Evolutionary conservation across 2,329 filamentous ascomycete species (phyloP).

Genomic region (Scortechinia acanthostroma): DNA sequence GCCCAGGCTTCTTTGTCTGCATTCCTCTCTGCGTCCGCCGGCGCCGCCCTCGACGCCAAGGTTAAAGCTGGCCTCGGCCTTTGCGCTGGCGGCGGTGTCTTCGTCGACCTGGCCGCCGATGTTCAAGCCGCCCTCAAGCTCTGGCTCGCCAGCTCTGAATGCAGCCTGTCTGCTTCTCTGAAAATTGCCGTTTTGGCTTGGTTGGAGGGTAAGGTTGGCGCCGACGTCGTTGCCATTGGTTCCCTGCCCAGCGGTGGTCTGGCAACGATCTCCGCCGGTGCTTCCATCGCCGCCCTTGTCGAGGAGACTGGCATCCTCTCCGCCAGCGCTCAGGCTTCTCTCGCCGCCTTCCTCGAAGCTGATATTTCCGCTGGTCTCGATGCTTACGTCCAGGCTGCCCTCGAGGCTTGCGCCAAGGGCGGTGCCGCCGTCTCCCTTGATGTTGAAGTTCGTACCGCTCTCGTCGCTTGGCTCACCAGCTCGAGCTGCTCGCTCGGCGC

Average conservation of each 20-base stretch:
- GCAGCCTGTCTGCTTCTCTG: slow-evolving; percentile 15
- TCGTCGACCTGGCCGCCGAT: slow-evolving; percentile 16
- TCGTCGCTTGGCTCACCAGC: slow-evolving; percentile 20
- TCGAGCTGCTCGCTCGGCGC: slow-evolving; percentile 19
- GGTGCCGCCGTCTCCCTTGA: slow-evolving; percentile 10
- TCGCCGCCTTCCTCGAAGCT: slow-evolving; percentile 20
- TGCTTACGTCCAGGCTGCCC: slow-evolving; percentile 14
- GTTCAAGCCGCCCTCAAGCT: slow-evolving; percentile 17
- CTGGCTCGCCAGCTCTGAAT: slow-evolving; percentile 16
- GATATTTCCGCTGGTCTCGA: slow-evolving; percentile 14
- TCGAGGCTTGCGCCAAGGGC: slow-evolving; percentile 17
- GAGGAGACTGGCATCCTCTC: slow-evolving; percentile 16
- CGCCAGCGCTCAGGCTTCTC: slow-evolving; percentile 15
- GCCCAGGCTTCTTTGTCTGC: slow-evolving; percentile 16
- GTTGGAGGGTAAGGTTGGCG: slow-evolving; percentile 16
- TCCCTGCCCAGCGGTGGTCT: slow-evolving; percentile 9
- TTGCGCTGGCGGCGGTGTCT: slow-evolving; percentile 20
- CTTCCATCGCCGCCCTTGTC: slow-evolving; percentile 16
- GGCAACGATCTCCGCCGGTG: slow-evolving; percentile 11
- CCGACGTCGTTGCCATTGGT: slow-evolving; percentile 16
- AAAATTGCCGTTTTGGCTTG: slow-evolving; percentile 18
- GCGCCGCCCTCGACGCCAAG: slow-evolving; percentile 13
- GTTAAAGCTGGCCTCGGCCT: slow-evolving; percentile 20
- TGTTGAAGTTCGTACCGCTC: slow-evolving; percentile 15
- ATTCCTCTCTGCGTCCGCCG: slow-evolving; percentile 12